Evolutionary conservation across 345 rosid genomes (phyloP), one percentile per base, ranked within the genome.

Genomic region (Xanthoceras sorbifolium): DNA sequence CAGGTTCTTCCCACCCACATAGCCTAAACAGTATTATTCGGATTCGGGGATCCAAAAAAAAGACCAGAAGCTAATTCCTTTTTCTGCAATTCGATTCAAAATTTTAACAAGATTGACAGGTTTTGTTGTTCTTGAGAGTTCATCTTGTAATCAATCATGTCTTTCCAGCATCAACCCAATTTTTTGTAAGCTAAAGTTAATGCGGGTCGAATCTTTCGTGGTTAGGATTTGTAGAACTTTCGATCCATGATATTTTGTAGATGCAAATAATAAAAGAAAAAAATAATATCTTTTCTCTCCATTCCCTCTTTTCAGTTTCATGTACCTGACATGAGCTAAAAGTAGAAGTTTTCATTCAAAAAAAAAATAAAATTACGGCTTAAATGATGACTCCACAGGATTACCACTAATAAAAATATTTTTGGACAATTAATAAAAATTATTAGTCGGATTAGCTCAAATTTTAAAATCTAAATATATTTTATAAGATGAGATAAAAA

Each of bases 1-100:
- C 82, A 92, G 94, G 74, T 91, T 93, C 82, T 96, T 93, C 77
- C 99, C 99, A 57, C 99, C 98, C 3, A 89, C 98, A 1, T 95
- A 84, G 79, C 29, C 3, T 25, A 5, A 11, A 20, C 15, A 42
- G 48, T n/a, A 40, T 44, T 38, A 31, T 22, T 7, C 48, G 9
- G 5, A 65, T 48, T 50, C 29, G 3, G 1, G 15, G 0, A 34
- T 9, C 9, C 1, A 28, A 22, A 64, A 42, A 20, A n/a, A 40
- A 12, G 38, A 50, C 17, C 17, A 44, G 52, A 23, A 59, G 63
- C 69, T 38, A 23, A 66, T 64, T 78, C 61, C 73, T 38, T 57
- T 71, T 57, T 71, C 22, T 17, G 61, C 72, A 1, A 23, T 46
- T 22, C 28, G 36, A 68, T 38, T 62, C 48, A 26, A 50, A 42